These are phyloP conservation scores for Phaseolus coccineus DNA, from an alignment of 331 rosid genomes.

Conservation along the genomic window DNA sequence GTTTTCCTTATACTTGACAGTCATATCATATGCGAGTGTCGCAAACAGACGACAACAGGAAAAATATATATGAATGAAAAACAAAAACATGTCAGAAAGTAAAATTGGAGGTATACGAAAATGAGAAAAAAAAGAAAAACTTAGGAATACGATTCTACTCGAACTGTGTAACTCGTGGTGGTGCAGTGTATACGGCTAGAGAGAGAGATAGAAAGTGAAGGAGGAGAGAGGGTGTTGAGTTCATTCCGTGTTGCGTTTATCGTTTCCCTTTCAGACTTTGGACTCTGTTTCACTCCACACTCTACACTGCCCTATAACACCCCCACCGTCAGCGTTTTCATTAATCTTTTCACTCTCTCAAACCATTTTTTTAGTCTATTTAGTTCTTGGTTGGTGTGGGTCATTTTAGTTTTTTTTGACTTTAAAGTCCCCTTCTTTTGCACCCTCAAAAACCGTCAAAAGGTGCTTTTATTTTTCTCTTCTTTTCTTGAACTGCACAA, in stretches of 20 bases:
- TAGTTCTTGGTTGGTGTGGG: conserved; percentile 51
- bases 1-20: background rate
- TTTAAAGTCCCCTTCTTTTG: conserved; percentile 50
- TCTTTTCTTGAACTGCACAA: conserved; percentile 45
- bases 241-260: background rate
- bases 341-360: conserved; percentile 5
- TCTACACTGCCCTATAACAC: conserved; percentile 3
- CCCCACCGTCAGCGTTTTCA: background rate
- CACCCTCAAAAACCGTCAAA: conserved; percentile 52
- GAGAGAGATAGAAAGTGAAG: conserved; percentile 16
- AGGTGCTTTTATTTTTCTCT: conserved; percentile 53
- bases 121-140: background rate
- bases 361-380: background rate
- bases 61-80: background rate
- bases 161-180: background rate
- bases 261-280: background rate
- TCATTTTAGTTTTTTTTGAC: conserved; percentile 55
- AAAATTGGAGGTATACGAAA: background rate
- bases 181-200: background rate
- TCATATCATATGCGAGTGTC: background rate
- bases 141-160: background rate
- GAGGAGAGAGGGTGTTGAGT: background rate
- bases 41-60: background rate
- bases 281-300: conserved; percentile 35
- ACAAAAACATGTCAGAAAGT: background rate